These are phyloP conservation scores for Aleurites moluccanus DNA, from an alignment of 441 rosid species.

Conservation along the genomic window DNA sequence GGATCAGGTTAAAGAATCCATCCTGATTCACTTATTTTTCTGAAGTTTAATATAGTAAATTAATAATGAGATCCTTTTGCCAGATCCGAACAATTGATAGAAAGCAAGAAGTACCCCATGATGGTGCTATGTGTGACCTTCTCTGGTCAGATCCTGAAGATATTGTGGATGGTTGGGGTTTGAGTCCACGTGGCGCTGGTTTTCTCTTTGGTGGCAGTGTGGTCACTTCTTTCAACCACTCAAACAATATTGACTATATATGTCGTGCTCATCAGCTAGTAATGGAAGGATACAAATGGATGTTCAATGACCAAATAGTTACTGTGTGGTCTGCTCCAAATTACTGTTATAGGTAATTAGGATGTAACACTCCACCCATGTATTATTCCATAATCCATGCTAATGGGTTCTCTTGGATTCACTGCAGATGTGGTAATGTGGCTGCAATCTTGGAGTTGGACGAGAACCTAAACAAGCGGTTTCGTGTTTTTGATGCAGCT, in stretches of 20 bases:
- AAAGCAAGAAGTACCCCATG: constrained; percentile 97
- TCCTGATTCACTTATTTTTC: constrained; percentile 15
- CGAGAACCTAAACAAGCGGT: constrained; percentile 69
- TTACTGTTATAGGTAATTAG: constrained; percentile 83
- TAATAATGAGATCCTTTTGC: constrained; percentile 20
- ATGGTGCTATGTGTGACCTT: constrained; percentile 97
- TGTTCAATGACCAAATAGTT: constrained; percentile 83
- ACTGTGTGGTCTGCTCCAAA: constrained; percentile 98
- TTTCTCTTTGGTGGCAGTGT: constrained; percentile 83
- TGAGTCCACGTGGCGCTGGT: constrained; percentile 96
- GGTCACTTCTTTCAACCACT: constrained; percentile 69
- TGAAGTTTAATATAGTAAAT: constrained; percentile 10
- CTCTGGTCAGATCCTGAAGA: constrained; percentile 98
- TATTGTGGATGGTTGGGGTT: constrained; percentile 88
- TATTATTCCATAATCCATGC: background rate
- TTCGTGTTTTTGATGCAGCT: constrained; percentile 80
- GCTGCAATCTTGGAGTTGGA: constrained; percentile 81
- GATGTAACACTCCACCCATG: constrained; percentile 9
- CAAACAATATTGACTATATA: constrained; percentile 80
- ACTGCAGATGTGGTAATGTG: constrained; percentile 78
- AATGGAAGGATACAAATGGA: constrained; percentile 96
- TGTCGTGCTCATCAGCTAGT: constrained; percentile 95
- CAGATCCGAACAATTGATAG: constrained; percentile 88
- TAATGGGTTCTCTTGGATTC: constrained; percentile 19
- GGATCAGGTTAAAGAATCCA: constrained; percentile 69